Base-by-base conservation (phyloP, 2,329 filamentous ascomycete genomes). In the Didymella keratinophila region DNA sequence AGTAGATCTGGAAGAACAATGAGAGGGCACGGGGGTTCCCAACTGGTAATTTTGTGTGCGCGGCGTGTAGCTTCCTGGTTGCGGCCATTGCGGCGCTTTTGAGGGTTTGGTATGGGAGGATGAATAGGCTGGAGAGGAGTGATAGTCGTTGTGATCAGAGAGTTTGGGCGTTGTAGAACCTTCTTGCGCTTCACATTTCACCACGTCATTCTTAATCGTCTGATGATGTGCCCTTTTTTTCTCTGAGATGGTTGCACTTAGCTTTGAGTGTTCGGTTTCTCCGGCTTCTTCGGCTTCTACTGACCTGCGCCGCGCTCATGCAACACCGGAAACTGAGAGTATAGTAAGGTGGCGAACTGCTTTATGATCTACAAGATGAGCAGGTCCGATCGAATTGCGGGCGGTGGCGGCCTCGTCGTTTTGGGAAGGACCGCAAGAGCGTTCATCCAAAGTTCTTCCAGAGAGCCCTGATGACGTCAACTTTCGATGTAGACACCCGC, bases 1-100 rank as follows among this genome's bases (percentile, higher is more conserved):
- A 78, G 59, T 79, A 76, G 77, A 78, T 79, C 12, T 78, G 77
- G 76, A 74, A 67, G 28, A 62, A 67, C 6, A 59, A 53, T 3
- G 74, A 78, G 54, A 67, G 67, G 4, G 30, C 39, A 0, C 36
- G 43, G 2, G 76, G 76, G 0, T 79, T 76, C 59, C 77, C 76
- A 1, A 79, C 77, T 0, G 76, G 77, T 0, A 79, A 78, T 30
- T 75, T 79, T 53, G 74, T 76, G 2, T 80, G 78, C 58, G 76
- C 78, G 1, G 73, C 68, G 2, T 78, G 73, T 46, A 76, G 73
- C 37, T 78, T 79, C 56, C 53, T 63, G 1, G 71, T 71, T 2
- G 70, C 67, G 3, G 52, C 48, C 10, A 54, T 73, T 27, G 72
- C 70, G 2, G 52, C 68, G 1, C 52, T 56, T 2, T 58, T 74